A percentile compares a stretch with the other conserved stretches of the same genome.
Conservation (phyloP, 495 filamentous ascomycete species). For the Neurospora terricola region DNA sequence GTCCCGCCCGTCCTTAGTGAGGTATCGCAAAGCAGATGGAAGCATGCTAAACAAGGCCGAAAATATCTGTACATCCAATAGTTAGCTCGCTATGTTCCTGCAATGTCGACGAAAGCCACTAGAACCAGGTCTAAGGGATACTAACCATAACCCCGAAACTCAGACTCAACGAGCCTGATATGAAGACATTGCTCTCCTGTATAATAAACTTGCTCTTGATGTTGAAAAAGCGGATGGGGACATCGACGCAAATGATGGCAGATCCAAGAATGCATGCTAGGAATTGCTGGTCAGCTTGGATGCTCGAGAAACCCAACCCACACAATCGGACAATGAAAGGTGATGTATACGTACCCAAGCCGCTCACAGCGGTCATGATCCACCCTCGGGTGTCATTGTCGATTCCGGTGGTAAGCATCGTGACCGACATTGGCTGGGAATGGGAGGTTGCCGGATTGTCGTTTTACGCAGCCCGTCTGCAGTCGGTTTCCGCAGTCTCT, state of each 20-base stretch:
- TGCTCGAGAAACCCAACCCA: neutral
- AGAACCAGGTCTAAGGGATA: neutral
- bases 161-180: constrained; percentile 79
- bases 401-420: constrained; percentile 33
- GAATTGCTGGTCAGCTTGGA: neutral
- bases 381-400: constrained; percentile 86
- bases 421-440: neutral
- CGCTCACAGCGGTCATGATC: constrained; percentile 83
- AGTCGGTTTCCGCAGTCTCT: neutral
- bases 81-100: constrained; percentile 10
- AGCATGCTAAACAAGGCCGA: constrained; percentile 93
- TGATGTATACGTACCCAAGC: constrained; percentile 44
- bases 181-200: constrained; percentile 76
- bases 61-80: constrained; percentile 54
- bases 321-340: neutral
- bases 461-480: neutral
- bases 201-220: constrained; percentile 72
- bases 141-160: constrained; percentile 97
- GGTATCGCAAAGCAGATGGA: constrained; percentile 68
- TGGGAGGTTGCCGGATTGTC: neutral
- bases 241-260: constrained; percentile 76
- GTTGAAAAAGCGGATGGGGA: constrained; percentile 60
- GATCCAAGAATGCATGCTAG: constrained; percentile 77
- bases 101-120: neutral
- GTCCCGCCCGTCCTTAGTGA: constrained; percentile 55